Base-by-base conservation (phyloP, 2,329 filamentous ascomycete species). In the Epichloe sylvatica region DNA sequence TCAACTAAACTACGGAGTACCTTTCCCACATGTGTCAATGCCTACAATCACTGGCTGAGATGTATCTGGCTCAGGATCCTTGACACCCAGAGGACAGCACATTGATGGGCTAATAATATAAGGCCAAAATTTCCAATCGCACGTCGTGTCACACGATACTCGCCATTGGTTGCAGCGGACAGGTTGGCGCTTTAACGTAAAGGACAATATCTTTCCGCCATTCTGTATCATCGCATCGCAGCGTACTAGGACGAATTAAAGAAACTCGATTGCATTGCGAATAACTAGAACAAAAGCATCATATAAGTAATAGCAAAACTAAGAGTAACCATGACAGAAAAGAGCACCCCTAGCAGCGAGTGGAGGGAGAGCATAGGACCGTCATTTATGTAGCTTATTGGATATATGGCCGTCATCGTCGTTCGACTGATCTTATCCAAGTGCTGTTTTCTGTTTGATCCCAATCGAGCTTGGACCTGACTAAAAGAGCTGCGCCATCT, bases 251-350 rank as follows among this genome's bases (percentile, higher is more conserved):
- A 21, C 21, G 3, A 42, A 25, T 6, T 17, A 8, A 30, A 23
- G 34, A 25, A 46, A 49, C 19, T 45, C 11, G 30, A 42, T 42
- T 49, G 42, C 42, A 49, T 46, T 45, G 25, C 19, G 23, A 45
- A 42, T 25, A 46, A 52, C 47, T 49, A 52, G 23, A 41, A 41
- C 40, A 51, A 46, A 54, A 39, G 43, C 43, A 48, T 45, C 40
- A 51, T 36, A 39, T 45, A 43, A 49, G 36, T 49, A 41, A 34
- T 33, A n/a, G 9, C 35, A 46, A 49, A 35, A 49, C 34, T 25
- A 21, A 33, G 15, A 12, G 4, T 21, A 36, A n/a, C 19, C 45
- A 43, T 33, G n/a, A 38, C 21, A 44, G 11, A 44, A 44, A 4
- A 44, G 33, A 13, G 2, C 6, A 12, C 39, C 9, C 5, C 39